Base-by-base conservation (phyloP, 202 grass and related monocot species). In the Eragrostis tef region DNA sequence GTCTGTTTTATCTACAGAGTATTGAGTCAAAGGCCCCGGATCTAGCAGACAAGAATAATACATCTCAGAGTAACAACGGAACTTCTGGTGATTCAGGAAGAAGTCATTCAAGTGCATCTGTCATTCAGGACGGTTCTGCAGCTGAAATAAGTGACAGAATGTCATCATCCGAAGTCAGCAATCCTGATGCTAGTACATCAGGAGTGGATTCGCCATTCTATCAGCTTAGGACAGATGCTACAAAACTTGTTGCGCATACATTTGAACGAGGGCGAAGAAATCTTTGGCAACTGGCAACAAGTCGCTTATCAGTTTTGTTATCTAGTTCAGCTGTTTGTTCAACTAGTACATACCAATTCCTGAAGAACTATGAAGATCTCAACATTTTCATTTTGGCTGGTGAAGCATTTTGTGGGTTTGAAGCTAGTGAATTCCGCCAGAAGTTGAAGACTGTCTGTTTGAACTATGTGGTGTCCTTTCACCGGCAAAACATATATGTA, bases 401-500 rank as follows among this genome's bases (percentile, higher is more conserved):
- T 29, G 96, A 99, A 84, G 92, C 96, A 82, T 95, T 99, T 83
- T 99, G 88, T 81, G 96, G 96, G 53, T 84, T 93, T 67, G 89
- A 99, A 90, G 96, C 96, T 70, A 89, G 81, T 47, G 96, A 95
- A 29, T 99, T 99, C 86, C 88, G 96, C 19, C 92, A 91, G 81
- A 99, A 99, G 59, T 82, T 99, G 74, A 99, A 93, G 80, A 86
- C 78, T 78, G 81, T 94, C 68, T 99, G 92, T 79, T 88, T 95
- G 80, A 99, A 86, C 86, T 95, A 99, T 61, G 2, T 93, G 24
- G 74, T 86, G 78, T 80, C 81, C 60, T 99, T 99, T 78, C 96
- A 99, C 87, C 85, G 90, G 56, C 96, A 99, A 91, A 99, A 99
- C 87, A 83, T 99, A 87, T 95, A 95, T 75, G 96, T 99, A 95